Evolutionary conservation across 139 green algal species (phyloP).

Genomic region (Eudorina sp.): DNA sequence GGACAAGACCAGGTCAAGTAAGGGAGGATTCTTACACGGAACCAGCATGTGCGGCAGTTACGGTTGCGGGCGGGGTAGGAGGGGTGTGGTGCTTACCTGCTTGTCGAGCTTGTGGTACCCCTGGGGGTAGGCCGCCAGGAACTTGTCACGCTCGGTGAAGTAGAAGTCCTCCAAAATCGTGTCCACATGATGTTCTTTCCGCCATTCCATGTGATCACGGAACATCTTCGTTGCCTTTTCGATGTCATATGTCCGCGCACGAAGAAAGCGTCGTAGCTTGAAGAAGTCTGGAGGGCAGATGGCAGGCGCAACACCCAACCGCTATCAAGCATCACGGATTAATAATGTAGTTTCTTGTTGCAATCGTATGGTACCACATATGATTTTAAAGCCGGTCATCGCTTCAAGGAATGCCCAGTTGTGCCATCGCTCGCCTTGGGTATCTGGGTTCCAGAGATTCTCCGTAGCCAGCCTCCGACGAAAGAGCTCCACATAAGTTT

Average conservation of each 20-base stretch:
- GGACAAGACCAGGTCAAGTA: too few relatives aligned
- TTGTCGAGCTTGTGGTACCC: conserved; percentile 83
- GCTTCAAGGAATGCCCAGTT: not conserved
- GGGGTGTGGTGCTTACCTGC: conserved; percentile 50
- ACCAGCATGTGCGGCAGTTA: too few relatives aligned
- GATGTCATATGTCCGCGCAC: conserved; percentile 24
- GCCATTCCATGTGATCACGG: conserved; percentile 64
- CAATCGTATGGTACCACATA: not conserved
- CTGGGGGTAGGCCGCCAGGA: conserved; percentile 92
- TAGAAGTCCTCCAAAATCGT: conserved; percentile 87
- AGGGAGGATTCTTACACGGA: too few relatives aligned
- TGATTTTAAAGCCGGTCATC: not conserved
- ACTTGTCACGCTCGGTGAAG: conserved; percentile 90
- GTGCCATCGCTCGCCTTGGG: conserved; percentile 49
- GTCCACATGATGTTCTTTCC: conserved; percentile 75
- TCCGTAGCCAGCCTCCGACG: conserved; percentile 25
- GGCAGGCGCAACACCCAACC: not conserved
- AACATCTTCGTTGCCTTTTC: conserved; percentile 62
- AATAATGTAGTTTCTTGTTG: not conserved
- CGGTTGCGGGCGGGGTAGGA: not conserved
- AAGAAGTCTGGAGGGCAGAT: conserved; percentile 13
- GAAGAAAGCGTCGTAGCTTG: conserved; percentile 32
- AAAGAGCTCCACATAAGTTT: conserved; percentile 63
- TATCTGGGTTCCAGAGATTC: conserved; percentile 34
- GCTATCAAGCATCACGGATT: too few relatives aligned